Percentiles rank a stretch among this genome's conserved stretches.
These are phyloP conservation scores for Verbena officinalis DNA, from an alignment of 257 asterid genomes.

Conservation along the genomic window DNA sequence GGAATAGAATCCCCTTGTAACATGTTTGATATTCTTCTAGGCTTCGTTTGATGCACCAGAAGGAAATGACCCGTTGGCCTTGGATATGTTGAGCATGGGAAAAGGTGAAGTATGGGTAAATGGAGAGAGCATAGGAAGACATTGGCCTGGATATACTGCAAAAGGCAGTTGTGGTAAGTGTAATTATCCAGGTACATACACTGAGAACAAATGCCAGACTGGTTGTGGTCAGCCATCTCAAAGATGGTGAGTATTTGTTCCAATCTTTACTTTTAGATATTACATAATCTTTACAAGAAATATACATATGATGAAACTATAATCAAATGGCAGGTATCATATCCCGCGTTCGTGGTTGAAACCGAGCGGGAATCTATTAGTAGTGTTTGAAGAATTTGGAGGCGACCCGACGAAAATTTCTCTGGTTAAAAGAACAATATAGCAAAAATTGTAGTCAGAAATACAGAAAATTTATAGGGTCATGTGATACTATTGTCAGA, in stretches of 20 bases:
- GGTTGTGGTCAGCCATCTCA: constrained; percentile 76
- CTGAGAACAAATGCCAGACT: constrained; percentile 56
- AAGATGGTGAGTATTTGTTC: constrained; percentile 56
- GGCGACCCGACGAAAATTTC: constrained; percentile 66
- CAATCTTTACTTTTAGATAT: neutral
- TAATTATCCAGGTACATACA: constrained; percentile 59
- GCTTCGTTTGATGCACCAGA: constrained; percentile 54
- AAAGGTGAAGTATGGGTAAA: constrained; percentile 81
- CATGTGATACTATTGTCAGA: neutral
- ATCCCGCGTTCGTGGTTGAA: constrained; percentile 80
- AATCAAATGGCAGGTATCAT: constrained; percentile 51
- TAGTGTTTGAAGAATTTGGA: constrained; percentile 83
- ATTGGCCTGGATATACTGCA: constrained; percentile 67
- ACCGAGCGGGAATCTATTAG: constrained; percentile 61
- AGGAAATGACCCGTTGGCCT: constrained; percentile 61
- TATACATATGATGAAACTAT: constrained; percentile 1
- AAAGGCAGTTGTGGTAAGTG: constrained; percentile 58
- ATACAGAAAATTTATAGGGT: neutral
- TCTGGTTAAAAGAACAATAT: constrained; percentile 48
- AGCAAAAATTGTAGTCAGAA: neutral
- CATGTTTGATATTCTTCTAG: constrained; percentile 34
- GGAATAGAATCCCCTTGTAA: too few relatives aligned
- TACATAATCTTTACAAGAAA: neutral
- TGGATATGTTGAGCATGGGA: constrained; percentile 73
- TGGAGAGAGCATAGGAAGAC: constrained; percentile 71